Evolutionary conservation across 371 early-diverging fungal species (phyloP).

Genomic region (Mucor lusitanicus): DNA sequence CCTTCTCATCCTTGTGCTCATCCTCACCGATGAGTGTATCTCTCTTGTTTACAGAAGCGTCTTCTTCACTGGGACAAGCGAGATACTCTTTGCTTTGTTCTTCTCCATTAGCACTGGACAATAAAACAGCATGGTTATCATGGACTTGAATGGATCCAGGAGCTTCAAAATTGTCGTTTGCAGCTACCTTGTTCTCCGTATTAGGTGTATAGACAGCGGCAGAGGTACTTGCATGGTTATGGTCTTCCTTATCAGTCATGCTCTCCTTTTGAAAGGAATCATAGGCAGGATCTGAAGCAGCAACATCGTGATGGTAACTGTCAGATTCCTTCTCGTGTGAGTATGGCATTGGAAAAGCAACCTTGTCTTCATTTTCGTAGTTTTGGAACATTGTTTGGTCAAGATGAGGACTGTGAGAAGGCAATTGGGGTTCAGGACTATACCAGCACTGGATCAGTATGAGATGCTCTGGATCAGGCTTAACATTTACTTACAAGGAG

Average conservation of each 20-base stretch:
- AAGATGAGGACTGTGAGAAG: neutral
- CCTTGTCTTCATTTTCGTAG: neutral
- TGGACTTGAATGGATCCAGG: neutral
- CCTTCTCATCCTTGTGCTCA: neutral
- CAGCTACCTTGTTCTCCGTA: neutral
- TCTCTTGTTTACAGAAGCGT: neutral
- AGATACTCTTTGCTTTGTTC: neutral
- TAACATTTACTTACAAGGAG: neutral
- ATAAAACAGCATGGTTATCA: neutral
- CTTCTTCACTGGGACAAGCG: neutral
- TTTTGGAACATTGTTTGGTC: neutral
- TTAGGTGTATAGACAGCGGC: neutral
- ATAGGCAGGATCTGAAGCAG: neutral
- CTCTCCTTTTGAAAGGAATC: neutral
- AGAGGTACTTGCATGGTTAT: neutral
- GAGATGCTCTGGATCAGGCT: neutral
- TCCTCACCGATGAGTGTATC: neutral
- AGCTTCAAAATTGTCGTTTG: neutral
- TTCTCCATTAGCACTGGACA: neutral
- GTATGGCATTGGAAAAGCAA: neutral
- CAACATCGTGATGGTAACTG: neutral
- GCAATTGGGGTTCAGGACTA: neutral
- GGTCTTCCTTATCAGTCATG: neutral
- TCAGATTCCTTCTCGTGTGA: neutral
- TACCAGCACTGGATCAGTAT: neutral